phyloP scores from a whole-genome alignment of 2,329 filamentous ascomycete species.

The Calonectria naviculata region DNA sequence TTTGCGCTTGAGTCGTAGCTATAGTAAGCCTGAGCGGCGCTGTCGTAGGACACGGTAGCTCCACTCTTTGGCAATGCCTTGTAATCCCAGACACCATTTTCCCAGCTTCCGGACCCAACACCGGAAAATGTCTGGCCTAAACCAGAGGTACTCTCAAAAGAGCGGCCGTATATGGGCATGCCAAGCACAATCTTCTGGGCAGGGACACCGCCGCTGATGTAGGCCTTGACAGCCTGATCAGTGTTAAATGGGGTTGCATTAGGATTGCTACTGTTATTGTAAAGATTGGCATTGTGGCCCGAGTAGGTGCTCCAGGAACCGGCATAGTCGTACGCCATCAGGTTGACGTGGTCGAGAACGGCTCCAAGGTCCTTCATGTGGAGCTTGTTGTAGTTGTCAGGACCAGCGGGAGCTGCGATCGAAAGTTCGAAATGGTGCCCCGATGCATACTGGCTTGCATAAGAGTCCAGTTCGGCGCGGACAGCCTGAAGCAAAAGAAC shows the following conservation, averaged over 20 bases:
- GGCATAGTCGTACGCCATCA: conserved; percentile 81
- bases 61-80: conserved; percentile 76
- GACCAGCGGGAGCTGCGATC: conserved; percentile 61
- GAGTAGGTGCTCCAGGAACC: conserved; percentile 73
- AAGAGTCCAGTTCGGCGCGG: conserved; percentile 57
- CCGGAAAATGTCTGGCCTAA: conserved; percentile 56
- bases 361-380: conserved; percentile 57
- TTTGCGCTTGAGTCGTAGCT: conserved; percentile 70
- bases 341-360: conserved; percentile 65
- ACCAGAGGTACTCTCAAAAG: conserved; percentile 61
- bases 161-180: conserved; percentile 82
- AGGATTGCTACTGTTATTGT: conserved; percentile 62
- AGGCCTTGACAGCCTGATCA: conserved; percentile 71
- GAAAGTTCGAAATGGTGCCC: conserved; percentile 62
- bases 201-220: conserved; percentile 70
- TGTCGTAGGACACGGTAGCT: conserved; percentile 68
- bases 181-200: conserved; percentile 77
- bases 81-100: conserved; percentile 82
- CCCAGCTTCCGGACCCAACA: conserved; percentile 76
- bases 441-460: conserved; percentile 52
- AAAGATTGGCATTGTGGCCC: conserved; percentile 79
- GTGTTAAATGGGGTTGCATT: conserved; percentile 75
- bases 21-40: conserved; percentile 71
- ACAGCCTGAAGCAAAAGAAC: conserved; percentile 53
- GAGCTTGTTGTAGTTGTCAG: conserved; percentile 58